Evolutionary conservation across 305 asterid species (phyloP).

Genomic region (Nicotiana rustica): DNA sequence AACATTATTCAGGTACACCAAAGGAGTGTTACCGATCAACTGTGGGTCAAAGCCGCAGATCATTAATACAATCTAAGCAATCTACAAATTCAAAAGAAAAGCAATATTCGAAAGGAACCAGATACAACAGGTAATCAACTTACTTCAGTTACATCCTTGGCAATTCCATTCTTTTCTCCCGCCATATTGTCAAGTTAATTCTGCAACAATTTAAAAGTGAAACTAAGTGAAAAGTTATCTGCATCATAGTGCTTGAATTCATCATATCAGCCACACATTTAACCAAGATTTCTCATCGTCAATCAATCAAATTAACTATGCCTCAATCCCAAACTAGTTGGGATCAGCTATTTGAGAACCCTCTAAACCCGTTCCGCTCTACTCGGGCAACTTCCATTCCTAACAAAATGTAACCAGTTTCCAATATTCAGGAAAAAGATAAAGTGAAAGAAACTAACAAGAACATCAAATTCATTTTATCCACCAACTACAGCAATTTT

Average conservation of each 20-base stretch:
- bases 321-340: background rate
- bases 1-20: constrained; percentile 89
- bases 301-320: background rate
- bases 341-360: background rate
- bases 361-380: background rate
- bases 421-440: background rate
- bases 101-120: constrained; percentile 27
- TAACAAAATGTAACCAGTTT: background rate
- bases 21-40: constrained; percentile 94
- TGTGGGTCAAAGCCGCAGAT: constrained; percentile 37
- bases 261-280: constrained; percentile 24
- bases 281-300: background rate
- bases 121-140: constrained; percentile 41
- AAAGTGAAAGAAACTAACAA: background rate
- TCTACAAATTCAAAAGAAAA: constrained; percentile 11
- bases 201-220: constrained; percentile 45
- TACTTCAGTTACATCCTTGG: constrained; percentile 94
- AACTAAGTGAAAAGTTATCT: background rate
- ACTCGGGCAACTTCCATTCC: background rate
- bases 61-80: background rate
- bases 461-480: background rate
- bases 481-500: constrained; percentile 24
- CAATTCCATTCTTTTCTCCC: constrained; percentile 66
- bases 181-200: constrained; percentile 59
- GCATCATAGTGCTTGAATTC: background rate